Percentiles rank a stretch among this genome's conserved stretches.
Conservation (phyloP, 306 rosid species). For the Mimosa bimucronata region DNA sequence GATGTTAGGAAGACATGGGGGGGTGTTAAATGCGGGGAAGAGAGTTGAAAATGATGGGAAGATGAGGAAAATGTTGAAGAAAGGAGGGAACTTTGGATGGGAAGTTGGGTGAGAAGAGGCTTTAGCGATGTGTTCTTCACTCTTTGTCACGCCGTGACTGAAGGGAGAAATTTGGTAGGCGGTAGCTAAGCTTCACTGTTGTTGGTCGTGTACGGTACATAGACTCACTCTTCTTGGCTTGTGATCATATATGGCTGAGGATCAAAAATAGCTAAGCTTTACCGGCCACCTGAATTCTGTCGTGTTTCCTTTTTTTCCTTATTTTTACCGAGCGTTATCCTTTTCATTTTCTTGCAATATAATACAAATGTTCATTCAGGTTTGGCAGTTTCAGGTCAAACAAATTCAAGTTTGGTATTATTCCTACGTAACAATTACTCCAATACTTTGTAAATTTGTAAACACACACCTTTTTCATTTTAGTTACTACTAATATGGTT, state of each 20-base stretch:
- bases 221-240: background rate
- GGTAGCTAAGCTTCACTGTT: constrained; percentile 20
- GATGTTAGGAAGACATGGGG: background rate
- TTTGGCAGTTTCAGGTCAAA: too few species aligned
- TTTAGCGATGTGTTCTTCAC: background rate
- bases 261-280: background rate
- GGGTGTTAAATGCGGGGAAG: too few species aligned
- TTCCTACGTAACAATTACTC: too few species aligned
- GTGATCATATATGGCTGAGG: background rate
- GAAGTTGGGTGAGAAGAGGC: background rate
- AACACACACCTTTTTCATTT: too few species aligned
- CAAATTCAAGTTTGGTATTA: too few species aligned
- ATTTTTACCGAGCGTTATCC: background rate
- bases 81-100: background rate
- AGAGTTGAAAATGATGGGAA: background rate
- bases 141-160: constrained; percentile 36
- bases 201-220: background rate
- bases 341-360: background rate
- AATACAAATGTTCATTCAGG: background rate
- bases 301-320: background rate
- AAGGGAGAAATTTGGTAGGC: constrained; percentile 29
- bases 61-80: too few species aligned
- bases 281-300: background rate
- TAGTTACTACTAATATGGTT: too few species aligned
- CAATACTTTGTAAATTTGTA: too few species aligned